Conservation (phyloP, 345 rosid genomes). For the Rhodomyrtus tomentosa region DNA sequence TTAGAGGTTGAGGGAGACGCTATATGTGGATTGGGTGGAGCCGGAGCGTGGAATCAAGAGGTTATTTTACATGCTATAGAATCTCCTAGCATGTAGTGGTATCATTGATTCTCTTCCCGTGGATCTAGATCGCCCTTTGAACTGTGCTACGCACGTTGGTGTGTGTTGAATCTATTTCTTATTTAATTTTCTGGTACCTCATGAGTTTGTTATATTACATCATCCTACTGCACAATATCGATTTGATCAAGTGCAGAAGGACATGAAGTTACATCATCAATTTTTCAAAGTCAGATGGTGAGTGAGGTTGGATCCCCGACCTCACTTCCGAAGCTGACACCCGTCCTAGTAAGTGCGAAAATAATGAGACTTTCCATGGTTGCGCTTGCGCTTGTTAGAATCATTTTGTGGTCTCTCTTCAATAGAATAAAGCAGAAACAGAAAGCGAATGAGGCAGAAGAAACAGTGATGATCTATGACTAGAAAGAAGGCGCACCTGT, state of each 20-base stretch:
- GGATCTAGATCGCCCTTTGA: background rate
- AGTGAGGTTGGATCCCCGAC: background rate
- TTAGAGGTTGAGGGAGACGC: background rate
- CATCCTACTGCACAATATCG: background rate
- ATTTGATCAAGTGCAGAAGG: background rate
- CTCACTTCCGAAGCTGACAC: rapidly evolving
- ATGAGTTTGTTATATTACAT: background rate
- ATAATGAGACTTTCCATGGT: background rate
- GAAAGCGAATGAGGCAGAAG: no score
- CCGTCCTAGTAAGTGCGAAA: rapidly evolving
- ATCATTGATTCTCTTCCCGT: background rate
- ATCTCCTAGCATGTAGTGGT: background rate
- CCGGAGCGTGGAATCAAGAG: background rate
- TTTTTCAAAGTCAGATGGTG: background rate
- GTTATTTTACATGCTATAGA: background rate
- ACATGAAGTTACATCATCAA: background rate
- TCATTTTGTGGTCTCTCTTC: no score
- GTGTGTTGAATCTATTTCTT: background rate
- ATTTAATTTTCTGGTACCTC: background rate
- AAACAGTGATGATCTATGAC: no score
- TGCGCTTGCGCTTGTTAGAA: background rate
- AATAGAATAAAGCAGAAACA: no score
- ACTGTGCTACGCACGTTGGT: background rate
- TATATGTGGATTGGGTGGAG: background rate
- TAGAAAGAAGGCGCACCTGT: no score